Evolutionary conservation across 352 stramenopile species (phyloP).

Genomic region (Blastocystis sp.): DNA sequence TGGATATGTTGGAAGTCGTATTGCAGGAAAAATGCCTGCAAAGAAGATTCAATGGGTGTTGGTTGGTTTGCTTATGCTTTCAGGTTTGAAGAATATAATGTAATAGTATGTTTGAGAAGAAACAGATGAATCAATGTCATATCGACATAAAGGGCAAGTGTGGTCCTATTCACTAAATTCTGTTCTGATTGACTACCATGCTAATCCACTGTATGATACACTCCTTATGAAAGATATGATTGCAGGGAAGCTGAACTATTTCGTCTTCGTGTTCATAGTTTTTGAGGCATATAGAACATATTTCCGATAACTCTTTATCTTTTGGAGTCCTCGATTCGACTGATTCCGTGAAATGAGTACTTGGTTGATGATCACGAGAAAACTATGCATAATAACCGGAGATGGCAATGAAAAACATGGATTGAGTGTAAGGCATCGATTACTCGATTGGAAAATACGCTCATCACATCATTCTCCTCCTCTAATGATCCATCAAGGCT

Average conservation of each 20-base stretch:
- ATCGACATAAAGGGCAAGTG: slow-evolving; percentile 16
- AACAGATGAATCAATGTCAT: not conserved
- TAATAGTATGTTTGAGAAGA: not conserved
- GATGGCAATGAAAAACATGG: not conserved
- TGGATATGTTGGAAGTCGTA: slow-evolving; percentile 30
- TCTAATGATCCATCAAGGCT: not conserved
- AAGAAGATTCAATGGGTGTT: slow-evolving; percentile 54
- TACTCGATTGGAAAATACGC: slow-evolving; percentile 9
- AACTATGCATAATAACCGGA: not conserved
- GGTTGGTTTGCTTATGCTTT: slow-evolving; percentile 20
- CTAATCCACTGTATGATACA: slow-evolving; percentile 12
- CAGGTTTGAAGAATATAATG: slow-evolving; percentile 46
- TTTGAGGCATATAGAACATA: slow-evolving; percentile 11
- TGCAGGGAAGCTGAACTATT: not conserved
- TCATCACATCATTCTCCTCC: not conserved
- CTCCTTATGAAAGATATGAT: not conserved
- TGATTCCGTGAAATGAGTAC: no score
- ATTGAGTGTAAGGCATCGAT: not conserved
- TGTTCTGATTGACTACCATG: not conserved
- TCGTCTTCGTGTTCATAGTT: not conserved
- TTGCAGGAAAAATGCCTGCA: slow-evolving; percentile 51
- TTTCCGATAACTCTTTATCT: not conserved
- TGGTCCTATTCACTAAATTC: slow-evolving; percentile 2
- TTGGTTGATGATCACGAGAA: no score
- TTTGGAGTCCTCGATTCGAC: not conserved